phyloP scores from a whole-genome alignment of 2,329 filamentous ascomycete species.

The Fusarium sp. region DNA sequence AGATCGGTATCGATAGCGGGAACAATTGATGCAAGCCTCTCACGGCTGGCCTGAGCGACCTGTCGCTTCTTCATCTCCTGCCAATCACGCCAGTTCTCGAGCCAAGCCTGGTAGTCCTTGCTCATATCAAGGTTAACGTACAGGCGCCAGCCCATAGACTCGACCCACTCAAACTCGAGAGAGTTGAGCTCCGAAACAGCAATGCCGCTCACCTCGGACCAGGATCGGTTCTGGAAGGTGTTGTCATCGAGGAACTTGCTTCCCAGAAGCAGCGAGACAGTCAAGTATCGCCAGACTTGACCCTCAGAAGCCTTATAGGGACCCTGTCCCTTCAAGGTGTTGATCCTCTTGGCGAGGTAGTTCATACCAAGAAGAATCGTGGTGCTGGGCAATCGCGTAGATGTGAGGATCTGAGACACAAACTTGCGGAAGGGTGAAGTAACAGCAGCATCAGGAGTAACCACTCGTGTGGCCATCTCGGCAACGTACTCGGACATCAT shows the following conservation, averaged over 20 bases:
- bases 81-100: slow-evolving; percentile 69
- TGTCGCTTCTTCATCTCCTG: slow-evolving; percentile 64
- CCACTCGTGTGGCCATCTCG: slow-evolving; percentile 77
- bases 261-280: slow-evolving; percentile 82
- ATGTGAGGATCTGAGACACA: slow-evolving; percentile 88
- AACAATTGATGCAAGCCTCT: slow-evolving; percentile 59
- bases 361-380: slow-evolving; percentile 92
- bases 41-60: slow-evolving; percentile 58
- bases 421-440: slow-evolving; percentile 87
- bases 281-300: slow-evolving; percentile 87
- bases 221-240: slow-evolving; percentile 96
- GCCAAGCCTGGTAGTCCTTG: slow-evolving; percentile 73
- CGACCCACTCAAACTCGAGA: slow-evolving; percentile 88
- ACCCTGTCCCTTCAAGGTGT: slow-evolving; percentile 68
- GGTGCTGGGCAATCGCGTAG: slow-evolving; percentile 87
- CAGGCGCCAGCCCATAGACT: slow-evolving; percentile 82
- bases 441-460: slow-evolving; percentile 62
- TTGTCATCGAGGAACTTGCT: slow-evolving; percentile 98
- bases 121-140: slow-evolving; percentile 85
- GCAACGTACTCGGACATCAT: slow-evolving; percentile 95
- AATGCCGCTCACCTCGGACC: slow-evolving; percentile 95
- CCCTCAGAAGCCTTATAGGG: slow-evolving; percentile 69
- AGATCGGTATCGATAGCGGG: slow-evolving; percentile 58
- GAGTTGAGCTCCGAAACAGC: slow-evolving; percentile 83
- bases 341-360: slow-evolving; percentile 85